Conservation (phyloP, 768 basidiomycete species). For the Paxillus ammoniavirescens region DNA sequence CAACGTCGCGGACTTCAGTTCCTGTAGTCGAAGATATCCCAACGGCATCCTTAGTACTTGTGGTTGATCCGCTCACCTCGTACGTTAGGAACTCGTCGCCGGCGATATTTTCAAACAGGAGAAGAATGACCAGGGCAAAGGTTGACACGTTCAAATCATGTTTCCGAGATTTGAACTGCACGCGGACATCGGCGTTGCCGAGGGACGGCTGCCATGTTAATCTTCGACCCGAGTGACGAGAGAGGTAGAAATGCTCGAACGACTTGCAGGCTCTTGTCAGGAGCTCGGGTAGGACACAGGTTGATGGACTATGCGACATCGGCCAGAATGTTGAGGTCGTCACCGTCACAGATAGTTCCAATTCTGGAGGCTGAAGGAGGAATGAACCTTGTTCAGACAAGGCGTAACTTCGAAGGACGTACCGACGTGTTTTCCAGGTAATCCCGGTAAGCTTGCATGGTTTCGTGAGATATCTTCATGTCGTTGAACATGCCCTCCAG, state of each 20-base stretch:
- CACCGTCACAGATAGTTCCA: conserved; percentile 85
- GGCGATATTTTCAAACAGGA: conserved; percentile 76
- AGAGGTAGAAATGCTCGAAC: conserved; percentile 89
- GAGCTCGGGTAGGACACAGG: conserved; percentile 66
- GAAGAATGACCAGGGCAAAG: conserved; percentile 79
- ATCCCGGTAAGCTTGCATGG: conserved; percentile 69
- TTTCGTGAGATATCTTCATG: conserved; percentile 85
- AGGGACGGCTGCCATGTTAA: conserved; percentile 90
- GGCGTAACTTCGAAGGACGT: conserved; percentile 22
- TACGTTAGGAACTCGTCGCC: conserved; percentile 76
- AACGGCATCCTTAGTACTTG: neutral
- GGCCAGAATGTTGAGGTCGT: conserved; percentile 99
- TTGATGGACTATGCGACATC: conserved; percentile 58
- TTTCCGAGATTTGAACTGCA: conserved; percentile 70
- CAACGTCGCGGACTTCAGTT: conserved; percentile 73
- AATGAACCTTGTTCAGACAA: conserved; percentile 8
- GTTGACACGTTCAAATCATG: conserved; percentile 96
- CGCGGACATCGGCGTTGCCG: conserved; percentile 87
- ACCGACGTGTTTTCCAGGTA: conserved; percentile 62
- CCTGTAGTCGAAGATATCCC: conserved; percentile 44
- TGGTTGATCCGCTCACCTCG: conserved; percentile 44
- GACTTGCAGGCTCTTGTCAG: conserved; percentile 66
- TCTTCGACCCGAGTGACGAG: conserved; percentile 84
- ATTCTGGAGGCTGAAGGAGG: conserved; percentile 56
- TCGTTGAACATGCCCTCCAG: conserved; percentile 99